These are phyloP conservation scores for Spiraea crenata DNA, from an alignment of 331 rosid genomes.

Conservation along the genomic window DNA sequence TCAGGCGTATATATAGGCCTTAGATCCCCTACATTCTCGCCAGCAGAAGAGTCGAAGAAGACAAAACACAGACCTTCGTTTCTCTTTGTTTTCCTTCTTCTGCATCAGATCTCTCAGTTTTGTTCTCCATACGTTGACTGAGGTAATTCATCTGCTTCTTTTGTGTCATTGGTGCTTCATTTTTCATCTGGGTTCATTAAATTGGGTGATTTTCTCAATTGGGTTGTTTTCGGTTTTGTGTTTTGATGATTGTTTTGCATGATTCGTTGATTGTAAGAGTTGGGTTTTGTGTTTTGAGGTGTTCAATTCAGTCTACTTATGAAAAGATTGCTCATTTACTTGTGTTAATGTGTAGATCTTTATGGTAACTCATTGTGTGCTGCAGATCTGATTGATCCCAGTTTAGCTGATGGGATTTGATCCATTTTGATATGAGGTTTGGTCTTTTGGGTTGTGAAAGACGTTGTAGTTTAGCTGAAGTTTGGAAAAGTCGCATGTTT, in stretches of 20 bases:
- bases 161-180: not conserved
- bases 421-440: constrained; percentile 10
- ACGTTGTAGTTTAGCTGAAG: constrained; percentile 1
- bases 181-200: not conserved
- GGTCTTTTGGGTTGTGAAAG: constrained; percentile 4
- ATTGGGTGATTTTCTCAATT: constrained; percentile 6
- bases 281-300: not conserved
- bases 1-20: constrained; percentile 29
- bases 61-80: not conserved
- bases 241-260: not conserved
- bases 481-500: not conserved
- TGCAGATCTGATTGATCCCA: constrained; percentile 36
- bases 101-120: constrained; percentile 35
- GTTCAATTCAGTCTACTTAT: not conserved
- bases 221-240: constrained; percentile 12
- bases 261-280: not conserved
- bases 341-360: constrained; percentile 30
- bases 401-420: constrained; percentile 10
- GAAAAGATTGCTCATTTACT: not conserved
- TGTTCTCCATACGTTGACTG: not conserved
- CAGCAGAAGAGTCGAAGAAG: constrained; percentile 7
- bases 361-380: constrained; percentile 18
- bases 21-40: constrained; percentile 23
- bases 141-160: constrained; percentile 29
- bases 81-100: constrained; percentile 11